Evolutionary conservation across 192 early-diverging fungal genomes (phyloP).

Genomic region (Podila minutissima): DNA sequence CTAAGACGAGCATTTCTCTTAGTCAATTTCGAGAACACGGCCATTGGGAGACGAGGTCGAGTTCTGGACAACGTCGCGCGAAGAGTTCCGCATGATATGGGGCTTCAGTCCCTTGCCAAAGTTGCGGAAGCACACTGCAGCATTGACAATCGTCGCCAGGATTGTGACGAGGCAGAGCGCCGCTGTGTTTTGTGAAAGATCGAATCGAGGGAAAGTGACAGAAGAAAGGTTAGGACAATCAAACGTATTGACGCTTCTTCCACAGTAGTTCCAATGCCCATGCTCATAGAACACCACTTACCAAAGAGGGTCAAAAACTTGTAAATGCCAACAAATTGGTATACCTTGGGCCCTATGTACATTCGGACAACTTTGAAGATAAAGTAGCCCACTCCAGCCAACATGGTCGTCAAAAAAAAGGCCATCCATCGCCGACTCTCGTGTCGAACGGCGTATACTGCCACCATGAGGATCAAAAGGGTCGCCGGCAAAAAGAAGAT

Average conservation of each 20-base stretch:
- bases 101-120: constrained; percentile 69
- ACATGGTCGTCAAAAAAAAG: constrained; percentile 66
- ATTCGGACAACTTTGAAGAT: constrained; percentile 75
- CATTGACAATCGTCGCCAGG: constrained; percentile 55
- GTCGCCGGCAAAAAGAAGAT: constrained; percentile 69
- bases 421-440: constrained; percentile 72
- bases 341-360: constrained; percentile 43
- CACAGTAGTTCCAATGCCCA: background rate
- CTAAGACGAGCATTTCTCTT: background rate
- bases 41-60: constrained; percentile 2
- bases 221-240: background rate
- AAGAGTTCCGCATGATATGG: constrained; percentile 31
- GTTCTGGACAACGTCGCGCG: background rate
- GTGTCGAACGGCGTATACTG: constrained; percentile 73
- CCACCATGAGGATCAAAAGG: constrained; percentile 66
- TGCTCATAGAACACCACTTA: constrained; percentile 35
- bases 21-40: constrained; percentile 34
- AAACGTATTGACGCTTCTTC: background rate
- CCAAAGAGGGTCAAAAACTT: constrained; percentile 79
- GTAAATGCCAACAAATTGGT: constrained; percentile 59
- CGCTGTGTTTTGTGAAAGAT: constrained; percentile 18
- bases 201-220: background rate
- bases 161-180: constrained; percentile 59
- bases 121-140: constrained; percentile 59
- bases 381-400: constrained; percentile 73